Evolutionary conservation across 768 basidiomycete genomes (phyloP).

Genomic region (Lenzites betulinus): DNA sequence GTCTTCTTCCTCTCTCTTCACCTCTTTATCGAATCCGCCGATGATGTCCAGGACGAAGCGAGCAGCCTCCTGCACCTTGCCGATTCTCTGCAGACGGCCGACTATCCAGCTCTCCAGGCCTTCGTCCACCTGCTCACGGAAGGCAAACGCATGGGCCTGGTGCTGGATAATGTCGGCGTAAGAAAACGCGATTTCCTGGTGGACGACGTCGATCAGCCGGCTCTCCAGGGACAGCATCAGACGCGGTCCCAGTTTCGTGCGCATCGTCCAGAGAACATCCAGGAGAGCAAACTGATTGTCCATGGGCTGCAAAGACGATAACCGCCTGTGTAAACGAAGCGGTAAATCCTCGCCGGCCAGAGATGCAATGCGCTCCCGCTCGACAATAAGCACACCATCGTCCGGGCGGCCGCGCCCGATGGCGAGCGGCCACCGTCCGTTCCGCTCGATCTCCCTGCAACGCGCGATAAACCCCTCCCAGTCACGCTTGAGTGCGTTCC

Average conservation of each 20-base stretch:
- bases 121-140: slow-evolving; percentile 60
- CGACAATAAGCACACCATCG: slow-evolving; percentile 59
- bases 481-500: slow-evolving; percentile 84
- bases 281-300: slow-evolving; percentile 60
- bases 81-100: slow-evolving; percentile 57
- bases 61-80: slow-evolving; percentile 56
- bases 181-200: slow-evolving; percentile 78
- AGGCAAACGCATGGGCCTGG: slow-evolving; percentile 53
- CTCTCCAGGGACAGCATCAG: slow-evolving; percentile 58
- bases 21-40: slow-evolving; percentile 64
- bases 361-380: slow-evolving; percentile 74
- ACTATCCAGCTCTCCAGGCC: slow-evolving; percentile 61
- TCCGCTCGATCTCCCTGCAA: slow-evolving; percentile 87
- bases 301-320: slow-evolving; percentile 45
- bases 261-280: slow-evolving; percentile 63
- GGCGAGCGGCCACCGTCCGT: slow-evolving; percentile 77
- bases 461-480: slow-evolving; percentile 96
- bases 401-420: slow-evolving; percentile 49
- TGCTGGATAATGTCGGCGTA: slow-evolving; percentile 75
- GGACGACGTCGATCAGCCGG: slow-evolving; percentile 61
- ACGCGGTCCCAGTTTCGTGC: slow-evolving; percentile 59
- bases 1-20: slow-evolving; percentile 80
- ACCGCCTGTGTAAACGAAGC: slow-evolving; percentile 53
- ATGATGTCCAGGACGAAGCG: slow-evolving; percentile 67
- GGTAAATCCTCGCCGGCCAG: slow-evolving; percentile 69